Evolutionary conservation across 2,329 filamentous ascomycete species (phyloP), one percentile per base, ranked within the genome.

Genomic region (Davidsoniella neocaledoniae): DNA sequence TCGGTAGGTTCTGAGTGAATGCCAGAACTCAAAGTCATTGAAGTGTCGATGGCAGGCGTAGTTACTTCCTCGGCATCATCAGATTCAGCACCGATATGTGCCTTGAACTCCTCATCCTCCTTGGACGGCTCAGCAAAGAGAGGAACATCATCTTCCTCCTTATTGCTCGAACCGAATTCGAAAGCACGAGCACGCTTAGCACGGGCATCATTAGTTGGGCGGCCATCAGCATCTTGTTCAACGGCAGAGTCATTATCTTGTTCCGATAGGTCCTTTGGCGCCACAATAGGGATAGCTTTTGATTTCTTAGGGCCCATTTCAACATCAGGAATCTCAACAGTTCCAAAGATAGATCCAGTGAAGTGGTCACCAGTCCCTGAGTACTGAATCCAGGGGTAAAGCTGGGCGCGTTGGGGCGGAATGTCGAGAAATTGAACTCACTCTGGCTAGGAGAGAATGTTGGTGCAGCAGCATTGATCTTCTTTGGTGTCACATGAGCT

Each of bases 251-350:
- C 55, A 59, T 56, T 2, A 55, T 50, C 1, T 62, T 60, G 14
- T 63, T 60, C 2, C 62, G 63, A 50, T 54, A 67, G 62, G 56
- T 69, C 67, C 55, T 65, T 57, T 84, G 83, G 38, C 6, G 72
- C 72, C 8, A 90, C 66, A 54, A 94, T 93, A 0, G 87, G 83
- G 49, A 94, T 75, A 8, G 86, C 86, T 65, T 91, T 95, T 4
- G 81, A 85, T 57, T 77, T 79, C 64, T 83, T 86, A 0, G 66
- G 62, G 5, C 80, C 74, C 58, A 83, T 83, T 25, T 76, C 66
- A 46, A 78, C 72, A 19, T 85, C 79, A 12, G 73, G 70, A 29
- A 83, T 66, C 54, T 77, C 74, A 56, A 88, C 81, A 40, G 79
- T 79, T 45, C 77, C 73, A 60, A 87, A 86, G 57, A 87, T 84